A percentile compares a stretch with the other conserved stretches of the same genome.
Evolutionary conservation across 169 alveolate genomes (phyloP).

Genomic region (Perkinsus olseni): DNA sequence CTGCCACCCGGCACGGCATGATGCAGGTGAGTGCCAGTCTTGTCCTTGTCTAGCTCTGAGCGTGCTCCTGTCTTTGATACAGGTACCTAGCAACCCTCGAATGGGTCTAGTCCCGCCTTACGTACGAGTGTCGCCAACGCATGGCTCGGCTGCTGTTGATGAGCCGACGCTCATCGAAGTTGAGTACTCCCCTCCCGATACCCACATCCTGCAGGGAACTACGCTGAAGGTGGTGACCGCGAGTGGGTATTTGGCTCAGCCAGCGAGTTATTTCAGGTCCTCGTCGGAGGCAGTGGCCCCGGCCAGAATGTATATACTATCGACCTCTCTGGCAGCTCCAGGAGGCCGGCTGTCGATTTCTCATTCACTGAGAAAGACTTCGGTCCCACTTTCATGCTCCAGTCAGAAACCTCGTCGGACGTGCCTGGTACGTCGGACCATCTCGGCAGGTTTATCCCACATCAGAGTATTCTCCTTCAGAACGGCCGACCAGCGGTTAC

Average conservation of each 20-base stretch:
- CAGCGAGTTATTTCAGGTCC: background rate
- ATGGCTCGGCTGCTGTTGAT: constrained; percentile 71
- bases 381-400: constrained; percentile 79
- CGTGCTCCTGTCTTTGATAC: background rate
- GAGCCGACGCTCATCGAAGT: constrained; percentile 58
- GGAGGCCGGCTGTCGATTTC: constrained; percentile 76
- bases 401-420: background rate
- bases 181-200: constrained; percentile 61
- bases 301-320: constrained; percentile 41
- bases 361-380: constrained; percentile 70
- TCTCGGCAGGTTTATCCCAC: constrained; percentile 57
- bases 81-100: constrained; percentile 13
- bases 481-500: constrained; percentile 19
- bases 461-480: constrained; percentile 3
- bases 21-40: background rate
- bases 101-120: constrained; percentile 32
- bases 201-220: constrained; percentile 51
- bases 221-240: constrained; percentile 46
- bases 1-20: constrained; percentile 4
- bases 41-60: no score
- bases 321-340: constrained; percentile 60
- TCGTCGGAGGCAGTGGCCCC: constrained; percentile 61
- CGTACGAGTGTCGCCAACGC: constrained; percentile 66
- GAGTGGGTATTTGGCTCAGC: constrained; percentile 20
- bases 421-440: background rate